Percentiles rank a stretch among this genome's conserved stretches.
Evolutionary conservation across 2,329 filamentous ascomycete genomes (phyloP).

Genomic region (Penicillium palitans): DNA sequence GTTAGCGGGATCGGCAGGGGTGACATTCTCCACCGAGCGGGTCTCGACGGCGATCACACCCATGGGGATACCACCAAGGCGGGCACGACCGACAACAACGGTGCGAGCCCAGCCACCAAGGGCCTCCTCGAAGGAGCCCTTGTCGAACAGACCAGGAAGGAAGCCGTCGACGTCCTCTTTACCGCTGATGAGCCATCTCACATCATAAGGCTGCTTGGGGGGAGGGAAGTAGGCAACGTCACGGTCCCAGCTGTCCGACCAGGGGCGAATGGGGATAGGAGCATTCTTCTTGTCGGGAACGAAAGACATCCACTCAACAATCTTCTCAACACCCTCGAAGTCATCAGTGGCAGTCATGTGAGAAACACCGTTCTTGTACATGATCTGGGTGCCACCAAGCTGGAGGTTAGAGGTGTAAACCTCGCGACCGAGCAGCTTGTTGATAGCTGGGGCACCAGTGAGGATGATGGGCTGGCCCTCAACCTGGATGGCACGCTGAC

Average conservation of each 20-base stretch:
- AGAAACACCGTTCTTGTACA: conserved; percentile 99
- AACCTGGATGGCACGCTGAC: conserved; percentile 97
- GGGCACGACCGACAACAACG: conserved; percentile 93
- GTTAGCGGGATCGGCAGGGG: conserved; percentile 94
- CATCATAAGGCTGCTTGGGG: conserved; percentile 84
- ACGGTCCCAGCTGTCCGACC: conserved; percentile 85
- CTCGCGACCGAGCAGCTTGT: conserved; percentile 96
- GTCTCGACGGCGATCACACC: conserved; percentile 98
- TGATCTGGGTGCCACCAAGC: conserved; percentile 99
- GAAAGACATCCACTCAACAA: conserved; percentile 97
- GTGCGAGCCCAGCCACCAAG: conserved; percentile 97
- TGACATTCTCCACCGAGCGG: conserved; percentile 93
- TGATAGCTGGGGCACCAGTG: conserved; percentile 93
- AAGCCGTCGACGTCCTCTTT: conserved; percentile 82
- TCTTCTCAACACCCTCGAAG: conserved; percentile 96
- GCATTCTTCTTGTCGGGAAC: conserved; percentile 93
- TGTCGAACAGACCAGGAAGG: conserved; percentile 90
- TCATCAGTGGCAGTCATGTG: conserved; percentile 98
- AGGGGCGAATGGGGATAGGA: conserved; percentile 88
- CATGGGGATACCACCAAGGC: conserved; percentile 94
- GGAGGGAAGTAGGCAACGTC: conserved; percentile 80
- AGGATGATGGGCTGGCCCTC: conserved; percentile 99
- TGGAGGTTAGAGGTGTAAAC: conserved; percentile 99
- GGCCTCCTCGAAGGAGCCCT: conserved; percentile 93
- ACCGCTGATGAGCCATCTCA: conserved; percentile 88